These are phyloP conservation scores for Cystobasidium slooffiae DNA, from an alignment of 1,284 basidiomycete species.

Conservation along the genomic window DNA sequence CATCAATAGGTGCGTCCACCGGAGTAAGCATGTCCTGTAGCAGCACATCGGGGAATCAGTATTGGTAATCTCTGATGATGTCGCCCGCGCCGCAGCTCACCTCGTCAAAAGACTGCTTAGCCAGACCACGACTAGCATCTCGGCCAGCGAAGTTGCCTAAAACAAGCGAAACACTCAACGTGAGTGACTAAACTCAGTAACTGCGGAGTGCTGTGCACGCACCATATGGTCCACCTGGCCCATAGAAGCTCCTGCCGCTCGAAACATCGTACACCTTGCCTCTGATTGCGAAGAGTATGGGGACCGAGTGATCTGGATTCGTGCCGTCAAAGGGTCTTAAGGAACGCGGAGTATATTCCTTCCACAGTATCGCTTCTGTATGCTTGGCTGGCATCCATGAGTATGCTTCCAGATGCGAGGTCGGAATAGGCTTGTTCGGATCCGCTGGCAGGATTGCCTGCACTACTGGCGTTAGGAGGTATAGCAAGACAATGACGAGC, in stretches of 20 bases:
- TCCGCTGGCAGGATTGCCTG: slow-evolving; percentile 43
- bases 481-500: slow-evolving; percentile 45
- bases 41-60: not conserved
- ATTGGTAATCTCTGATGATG: slow-evolving; percentile 24
- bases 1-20: slow-evolving; percentile 51
- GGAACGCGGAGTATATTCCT: slow-evolving; percentile 49
- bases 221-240: slow-evolving; percentile 50
- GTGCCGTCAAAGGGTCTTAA: slow-evolving; percentile 49
- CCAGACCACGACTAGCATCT: slow-evolving; percentile 54
- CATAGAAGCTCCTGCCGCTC: slow-evolving; percentile 50
- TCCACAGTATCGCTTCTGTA: slow-evolving; percentile 48
- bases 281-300: slow-evolving; percentile 51
- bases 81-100: slow-evolving; percentile 46
- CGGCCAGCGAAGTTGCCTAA: slow-evolving; percentile 53
- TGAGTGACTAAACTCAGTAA: not conserved
- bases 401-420: slow-evolving; percentile 45
- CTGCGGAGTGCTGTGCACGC: not conserved
- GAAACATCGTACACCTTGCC: slow-evolving; percentile 54
- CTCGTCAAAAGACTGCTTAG: slow-evolving; percentile 53
- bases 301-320: not conserved
- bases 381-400: slow-evolving; percentile 50
- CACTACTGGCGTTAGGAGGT: slow-evolving; percentile 44
- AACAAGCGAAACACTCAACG: slow-evolving; percentile 8
- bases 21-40: slow-evolving; percentile 52
- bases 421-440: slow-evolving; percentile 29